Evolutionary conservation across 139 green algal genomes (phyloP), one percentile per base, ranked within the genome.

Genomic region (Edaphochlamys debaryana): DNA sequence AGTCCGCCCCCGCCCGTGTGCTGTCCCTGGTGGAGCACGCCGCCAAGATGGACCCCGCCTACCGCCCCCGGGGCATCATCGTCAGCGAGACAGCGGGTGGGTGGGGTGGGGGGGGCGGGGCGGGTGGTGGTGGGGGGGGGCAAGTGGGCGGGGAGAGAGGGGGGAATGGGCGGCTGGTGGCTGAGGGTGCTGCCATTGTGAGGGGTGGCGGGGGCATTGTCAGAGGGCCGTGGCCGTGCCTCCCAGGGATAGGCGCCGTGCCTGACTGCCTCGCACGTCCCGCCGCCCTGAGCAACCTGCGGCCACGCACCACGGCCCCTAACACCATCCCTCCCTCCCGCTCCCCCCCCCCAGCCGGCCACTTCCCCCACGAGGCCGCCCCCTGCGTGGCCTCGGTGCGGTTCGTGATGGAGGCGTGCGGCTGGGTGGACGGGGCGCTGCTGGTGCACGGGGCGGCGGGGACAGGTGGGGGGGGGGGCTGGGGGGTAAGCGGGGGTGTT

Each of bases 361-460:
- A 69, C 27, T 69, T 80, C 29, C 73, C 73, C 11, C 40, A 60
- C 9, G 73, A 80, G 37, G 73, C 56, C 6, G 73, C 56, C 0
- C 73, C 56, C 37, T 56, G 62, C 20, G 75, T 81, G 62, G 75
- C 75, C 41, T 60, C 75, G 17, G 60, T 81, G 32, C 75, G 75
- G 0, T 17, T 22, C 60, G 75, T 81, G 23, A 81, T 81, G 75
- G 60, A 71, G 6, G 38, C 60, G 22, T 32, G n/a, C 1, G 75
- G 75, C n/a, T 80, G 74, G 74, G 32, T 40, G 8, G 72, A 79
- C 20, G 48, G 52, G 52, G 50, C 34, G 58, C 58, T 66, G 58
- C 17, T 36, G 58, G 25, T 66, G 58, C 27, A 32, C 11, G 60
- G 30, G 30, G 60, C 60, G 30, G 8, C 11, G 11, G 45, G 45